Base-by-base conservation (phyloP, 768 basidiomycete genomes). In the Leccinum olivaceopallidum region DNA sequence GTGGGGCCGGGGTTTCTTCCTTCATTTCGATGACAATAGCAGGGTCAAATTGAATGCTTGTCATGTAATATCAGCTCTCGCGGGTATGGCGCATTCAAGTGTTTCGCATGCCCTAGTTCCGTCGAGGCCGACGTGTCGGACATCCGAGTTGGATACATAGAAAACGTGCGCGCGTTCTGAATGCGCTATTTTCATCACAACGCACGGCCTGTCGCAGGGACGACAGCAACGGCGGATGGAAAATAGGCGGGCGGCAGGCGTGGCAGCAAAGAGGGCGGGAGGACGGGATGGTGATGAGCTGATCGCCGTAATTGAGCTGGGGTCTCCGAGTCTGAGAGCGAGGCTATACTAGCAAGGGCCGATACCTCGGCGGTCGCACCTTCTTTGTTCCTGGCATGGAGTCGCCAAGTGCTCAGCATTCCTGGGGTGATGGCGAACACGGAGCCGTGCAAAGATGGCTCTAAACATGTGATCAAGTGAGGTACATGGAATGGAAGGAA, bases 401-500 rank as follows among this genome's bases (percentile, higher is more conserved):
- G 58, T 42, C 22, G 26, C 30, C n/a, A 52, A 52, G 30, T 65
- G 12, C 36, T 14, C 14, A 14, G 30, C 60, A 65, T 68, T 67
- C 56, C 51, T 36, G 55, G 65, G 57, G 53, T 55, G 37, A 20
- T 53, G 52, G n/a, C 12, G 32, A 59, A 22, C 32, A 55, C 50
- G 60, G 64, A 55, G 48, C 63, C 63, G 51, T 20, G 34, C 18
- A 24, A 32, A 28, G 37, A 58, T 37, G 55, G 7, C 34, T 51
- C 52, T 24, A 26, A 34, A 37, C 57, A 57, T 66, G 60, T 52
- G 60, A 32, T 55, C 32, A 37, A 37, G 42, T 56, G 64, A 58
- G 54, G 52, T 58, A 39, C 49, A 20, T 51, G 63, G 55, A 60
- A 67, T 67, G 65, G 65, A 67, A 67, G 65, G 37, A 20, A 39